A percentile compares a stretch with the other conserved stretches of the same genome.
phyloP scores from a whole-genome alignment of 345 rosid species.

The Citrus unshiu region DNA sequence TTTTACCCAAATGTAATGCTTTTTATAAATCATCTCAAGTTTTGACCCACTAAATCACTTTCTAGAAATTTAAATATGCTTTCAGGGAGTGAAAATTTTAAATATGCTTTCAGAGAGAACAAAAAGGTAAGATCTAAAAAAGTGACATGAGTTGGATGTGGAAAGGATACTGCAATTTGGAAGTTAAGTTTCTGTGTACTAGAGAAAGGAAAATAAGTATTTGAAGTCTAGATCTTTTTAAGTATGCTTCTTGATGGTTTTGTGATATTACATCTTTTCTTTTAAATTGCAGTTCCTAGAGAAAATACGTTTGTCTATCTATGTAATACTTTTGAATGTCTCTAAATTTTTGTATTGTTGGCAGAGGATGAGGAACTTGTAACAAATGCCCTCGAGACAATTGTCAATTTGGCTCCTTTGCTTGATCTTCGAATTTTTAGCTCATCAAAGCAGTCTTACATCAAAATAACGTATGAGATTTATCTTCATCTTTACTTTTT shows the following conservation, averaged over 20 bases:
- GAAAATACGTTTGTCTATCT: not conserved
- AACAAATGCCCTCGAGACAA: constrained; percentile 86
- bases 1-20: not conserved
- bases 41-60: not conserved
- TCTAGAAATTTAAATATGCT: not conserved
- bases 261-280: not conserved
- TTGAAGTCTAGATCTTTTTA: not conserved
- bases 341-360: constrained; percentile 16
- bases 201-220: not conserved
- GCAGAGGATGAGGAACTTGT: constrained; percentile 98
- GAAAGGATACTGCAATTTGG: not conserved
- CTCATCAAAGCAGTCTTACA: constrained; percentile 71
- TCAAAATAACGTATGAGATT: constrained; percentile 71
- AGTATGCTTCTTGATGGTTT: not conserved
- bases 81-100: not conserved
- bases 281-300: not conserved
- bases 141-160: not conserved
- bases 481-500: constrained; percentile 5
- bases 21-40: not conserved
- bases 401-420: constrained; percentile 88
- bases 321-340: not conserved
- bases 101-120: not conserved
- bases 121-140: not conserved
- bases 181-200: not conserved
- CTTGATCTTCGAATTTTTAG: constrained; percentile 95